Percentiles rank a stretch among this genome's conserved stretches.
Evolutionary conservation across 495 filamentous ascomycete species (phyloP).

Genomic region (Hypomontagnella submonticulosa): DNA sequence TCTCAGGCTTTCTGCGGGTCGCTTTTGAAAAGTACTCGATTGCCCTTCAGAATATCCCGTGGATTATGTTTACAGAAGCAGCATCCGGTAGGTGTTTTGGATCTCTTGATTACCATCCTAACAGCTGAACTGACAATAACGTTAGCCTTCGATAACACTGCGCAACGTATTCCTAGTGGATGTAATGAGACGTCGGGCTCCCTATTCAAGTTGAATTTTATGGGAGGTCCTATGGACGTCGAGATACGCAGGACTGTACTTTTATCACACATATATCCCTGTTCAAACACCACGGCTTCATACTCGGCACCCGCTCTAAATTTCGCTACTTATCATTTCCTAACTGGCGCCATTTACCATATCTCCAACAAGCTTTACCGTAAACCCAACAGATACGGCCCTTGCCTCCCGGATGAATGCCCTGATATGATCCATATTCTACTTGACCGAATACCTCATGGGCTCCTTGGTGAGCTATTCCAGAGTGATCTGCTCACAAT

Average conservation of each 20-base stretch:
- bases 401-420: no score
- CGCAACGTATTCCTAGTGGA: no score
- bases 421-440: conserved; percentile 12
- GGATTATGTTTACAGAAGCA: conserved; percentile 1
- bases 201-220: no score
- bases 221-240: no score
- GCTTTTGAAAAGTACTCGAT: not conserved
- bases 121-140: not conserved
- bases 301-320: conserved; percentile 10
- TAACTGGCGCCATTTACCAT: conserved; percentile 17
- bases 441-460: conserved; percentile 2
- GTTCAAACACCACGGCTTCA: no score
- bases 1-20: not conserved
- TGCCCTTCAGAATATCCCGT: conserved; percentile 8
- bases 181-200: no score
- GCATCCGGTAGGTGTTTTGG: conserved; percentile 2
- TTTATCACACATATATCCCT: no score
- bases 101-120: not conserved
- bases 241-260: no score
- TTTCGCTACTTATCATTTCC: conserved; percentile 13
- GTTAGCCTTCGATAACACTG: not conserved
- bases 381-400: not conserved
- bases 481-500: conserved; percentile 8
- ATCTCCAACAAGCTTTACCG: conserved; percentile 14
- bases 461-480: conserved; percentile 4